Evolutionary conservation across 176 grass and related monocot genomes (phyloP).

Genomic region (Paspalum vaginatum): DNA sequence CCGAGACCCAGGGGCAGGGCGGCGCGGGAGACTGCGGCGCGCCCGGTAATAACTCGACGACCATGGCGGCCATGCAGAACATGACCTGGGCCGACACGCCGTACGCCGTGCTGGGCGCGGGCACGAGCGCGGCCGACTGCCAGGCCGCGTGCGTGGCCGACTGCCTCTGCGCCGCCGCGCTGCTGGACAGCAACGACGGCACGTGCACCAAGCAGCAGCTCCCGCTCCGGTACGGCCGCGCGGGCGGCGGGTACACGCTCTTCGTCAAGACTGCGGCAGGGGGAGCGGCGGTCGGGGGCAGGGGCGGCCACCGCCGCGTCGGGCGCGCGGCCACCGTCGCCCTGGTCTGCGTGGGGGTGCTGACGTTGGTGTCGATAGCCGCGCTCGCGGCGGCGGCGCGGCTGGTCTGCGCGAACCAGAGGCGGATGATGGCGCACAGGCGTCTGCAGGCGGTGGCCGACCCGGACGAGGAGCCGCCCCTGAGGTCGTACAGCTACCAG

Average conservation of each 20-base stretch:
- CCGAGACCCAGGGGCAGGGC: too few relatives aligned
- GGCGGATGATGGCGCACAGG: neutral
- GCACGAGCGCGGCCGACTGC: constrained; percentile 50
- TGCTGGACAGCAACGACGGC: constrained; percentile 30
- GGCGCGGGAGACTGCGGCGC: neutral
- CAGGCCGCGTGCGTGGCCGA: constrained; percentile 35
- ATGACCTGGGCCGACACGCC: constrained; percentile 40
- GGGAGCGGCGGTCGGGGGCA: neutral
- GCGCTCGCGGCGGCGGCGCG: constrained; percentile 5
- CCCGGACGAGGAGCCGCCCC: constrained; percentile 17
- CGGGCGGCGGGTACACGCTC: constrained; percentile 24
- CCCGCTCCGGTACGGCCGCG: constrained; percentile 32
- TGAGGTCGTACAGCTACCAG: constrained; percentile 40
- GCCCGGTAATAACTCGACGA: neutral
- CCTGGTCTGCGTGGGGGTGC: constrained; percentile 3
- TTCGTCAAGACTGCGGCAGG: constrained; percentile 38
- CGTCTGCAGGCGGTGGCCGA: neutral
- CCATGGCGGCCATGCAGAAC: constrained; percentile 23
- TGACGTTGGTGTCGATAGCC: neutral
- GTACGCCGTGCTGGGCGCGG: constrained; percentile 7
- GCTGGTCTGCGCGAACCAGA: constrained; percentile 27
- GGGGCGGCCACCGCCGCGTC: neutral
- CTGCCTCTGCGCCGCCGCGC: constrained; percentile 47
- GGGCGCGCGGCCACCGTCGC: constrained; percentile 11
- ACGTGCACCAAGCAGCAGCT: constrained; percentile 50